Evolutionary conservation across 106 monocot species (phyloP).

Genomic region (Dendrobium catenatum): DNA sequence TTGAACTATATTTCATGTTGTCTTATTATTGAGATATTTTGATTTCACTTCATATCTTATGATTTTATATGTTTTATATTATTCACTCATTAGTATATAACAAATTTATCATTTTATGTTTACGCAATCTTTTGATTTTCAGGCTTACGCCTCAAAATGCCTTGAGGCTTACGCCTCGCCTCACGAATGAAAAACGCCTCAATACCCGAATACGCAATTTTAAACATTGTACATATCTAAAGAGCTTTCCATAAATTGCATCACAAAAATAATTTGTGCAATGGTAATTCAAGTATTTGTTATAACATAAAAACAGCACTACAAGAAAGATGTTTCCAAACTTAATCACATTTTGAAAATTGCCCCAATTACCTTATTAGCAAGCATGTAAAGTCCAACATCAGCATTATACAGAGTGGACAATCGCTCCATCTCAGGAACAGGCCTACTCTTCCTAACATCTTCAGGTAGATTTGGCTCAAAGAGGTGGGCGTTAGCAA

Average conservation of each 20-base stretch:
- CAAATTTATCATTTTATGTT: no score
- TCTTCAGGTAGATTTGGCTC: conserved; percentile 51
- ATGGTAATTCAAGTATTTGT: background rate
- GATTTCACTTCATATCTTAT: no score
- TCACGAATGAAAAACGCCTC: no score
- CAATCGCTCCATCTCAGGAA: conserved; percentile 75
- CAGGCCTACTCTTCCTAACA: conserved; percentile 30
- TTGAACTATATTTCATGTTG: no score
- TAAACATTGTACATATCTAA: background rate
- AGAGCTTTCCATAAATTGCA: background rate
- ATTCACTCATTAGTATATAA: no score
- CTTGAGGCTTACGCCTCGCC: no score
- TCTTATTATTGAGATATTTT: no score
- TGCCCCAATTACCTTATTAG: conserved; percentile 68
- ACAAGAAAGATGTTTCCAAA: background rate
- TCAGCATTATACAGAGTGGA: conserved; percentile 98
- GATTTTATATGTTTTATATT: no score
- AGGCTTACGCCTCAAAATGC: no score
- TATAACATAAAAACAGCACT: background rate
- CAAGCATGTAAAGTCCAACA: conserved; percentile 99
- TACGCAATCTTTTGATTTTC: no score
- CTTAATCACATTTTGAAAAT: background rate
- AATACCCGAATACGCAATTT: no score
- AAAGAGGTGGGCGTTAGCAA: conserved; percentile 89
- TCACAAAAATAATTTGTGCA: background rate